phyloP scores from a whole-genome alignment of 1,284 basidiomycete genomes.

The Mixia osmundae region DNA sequence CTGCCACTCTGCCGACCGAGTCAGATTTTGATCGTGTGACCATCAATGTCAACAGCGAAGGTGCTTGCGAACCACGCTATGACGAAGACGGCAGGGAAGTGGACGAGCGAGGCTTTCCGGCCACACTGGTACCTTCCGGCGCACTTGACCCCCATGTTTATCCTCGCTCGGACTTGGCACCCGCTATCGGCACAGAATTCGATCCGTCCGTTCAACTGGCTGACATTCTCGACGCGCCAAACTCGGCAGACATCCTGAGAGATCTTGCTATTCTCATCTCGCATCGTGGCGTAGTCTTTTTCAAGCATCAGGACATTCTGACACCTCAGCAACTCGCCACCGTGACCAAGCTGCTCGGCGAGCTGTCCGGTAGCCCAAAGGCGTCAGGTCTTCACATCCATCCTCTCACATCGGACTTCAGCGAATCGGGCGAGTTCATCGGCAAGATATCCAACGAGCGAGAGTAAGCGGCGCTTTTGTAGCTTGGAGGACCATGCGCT shows the following conservation, averaged over 20 bases:
- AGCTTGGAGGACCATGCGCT: neutral
- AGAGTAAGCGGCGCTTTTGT: neutral
- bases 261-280: constrained; percentile 36
- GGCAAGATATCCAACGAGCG: constrained; percentile 14
- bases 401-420: constrained; percentile 33
- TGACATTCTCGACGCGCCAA: constrained; percentile 23
- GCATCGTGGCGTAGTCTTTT: constrained; percentile 47
- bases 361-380: constrained; percentile 34
- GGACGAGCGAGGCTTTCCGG: too few species aligned
- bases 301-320: constrained; percentile 33
- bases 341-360: constrained; percentile 27
- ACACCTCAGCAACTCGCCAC: constrained; percentile 26
- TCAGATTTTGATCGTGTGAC: too few species aligned
- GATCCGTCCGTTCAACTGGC: constrained; percentile 23
- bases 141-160: too few species aligned
- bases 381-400: constrained; percentile 37
- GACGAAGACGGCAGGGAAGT: too few species aligned
- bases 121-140: too few species aligned
- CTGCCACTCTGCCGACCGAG: too few species aligned
- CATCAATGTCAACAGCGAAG: too few species aligned
- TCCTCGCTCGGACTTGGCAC: too few species aligned
- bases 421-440: constrained; percentile 18
- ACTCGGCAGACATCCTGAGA: constrained; percentile 26
- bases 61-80: too few species aligned
- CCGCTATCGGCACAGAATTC: constrained; percentile 27